Percentiles rank a stretch among this genome's conserved stretches.
phyloP scores from a whole-genome alignment of 495 filamentous ascomycete species.

The Penicillium salamii region DNA sequence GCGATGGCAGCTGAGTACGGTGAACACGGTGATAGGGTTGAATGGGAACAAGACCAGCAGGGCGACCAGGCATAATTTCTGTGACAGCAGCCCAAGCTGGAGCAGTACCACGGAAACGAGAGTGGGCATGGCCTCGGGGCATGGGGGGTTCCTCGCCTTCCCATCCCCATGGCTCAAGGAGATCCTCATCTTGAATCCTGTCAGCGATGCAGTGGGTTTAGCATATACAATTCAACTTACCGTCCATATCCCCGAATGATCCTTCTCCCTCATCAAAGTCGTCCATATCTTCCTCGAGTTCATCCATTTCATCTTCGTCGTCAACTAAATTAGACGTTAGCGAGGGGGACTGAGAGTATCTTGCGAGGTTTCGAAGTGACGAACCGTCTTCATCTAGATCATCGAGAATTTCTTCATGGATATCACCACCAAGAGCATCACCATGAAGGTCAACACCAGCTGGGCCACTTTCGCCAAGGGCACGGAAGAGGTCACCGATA shows the following conservation, averaged over 20 bases:
- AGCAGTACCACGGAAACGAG: constrained; percentile 38
- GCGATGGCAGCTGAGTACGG: constrained; percentile 44
- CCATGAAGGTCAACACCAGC: constrained; percentile 37
- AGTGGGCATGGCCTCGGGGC: constrained; percentile 46
- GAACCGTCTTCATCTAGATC: constrained; percentile 68
- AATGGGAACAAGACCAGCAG: constrained; percentile 42
- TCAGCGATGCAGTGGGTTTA: constrained; percentile 9
- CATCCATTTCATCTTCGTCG: constrained; percentile 54
- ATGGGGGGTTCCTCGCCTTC: constrained; percentile 48
- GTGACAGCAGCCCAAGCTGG: constrained; percentile 44
- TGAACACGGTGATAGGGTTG: constrained; percentile 53
- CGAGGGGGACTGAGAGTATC: too few relatives aligned
- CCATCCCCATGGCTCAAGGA: constrained; percentile 55
- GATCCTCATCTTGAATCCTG: constrained; percentile 43
- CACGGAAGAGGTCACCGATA: constrained; percentile 42
- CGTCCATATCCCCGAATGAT: constrained; percentile 45
- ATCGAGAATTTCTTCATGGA: constrained; percentile 56
- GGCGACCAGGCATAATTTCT: constrained; percentile 43
- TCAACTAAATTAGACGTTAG: constrained; percentile 15
- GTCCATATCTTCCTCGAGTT: constrained; percentile 49
- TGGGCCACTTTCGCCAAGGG: constrained; percentile 36
- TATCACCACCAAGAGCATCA: constrained; percentile 36
- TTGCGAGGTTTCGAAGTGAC: constrained; percentile 22
- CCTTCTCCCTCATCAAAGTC: constrained; percentile 47
- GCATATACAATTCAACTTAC: constrained; percentile 16